Evolutionary conservation across 305 asterid species (phyloP).

Genomic region (Solanum hybrid): DNA sequence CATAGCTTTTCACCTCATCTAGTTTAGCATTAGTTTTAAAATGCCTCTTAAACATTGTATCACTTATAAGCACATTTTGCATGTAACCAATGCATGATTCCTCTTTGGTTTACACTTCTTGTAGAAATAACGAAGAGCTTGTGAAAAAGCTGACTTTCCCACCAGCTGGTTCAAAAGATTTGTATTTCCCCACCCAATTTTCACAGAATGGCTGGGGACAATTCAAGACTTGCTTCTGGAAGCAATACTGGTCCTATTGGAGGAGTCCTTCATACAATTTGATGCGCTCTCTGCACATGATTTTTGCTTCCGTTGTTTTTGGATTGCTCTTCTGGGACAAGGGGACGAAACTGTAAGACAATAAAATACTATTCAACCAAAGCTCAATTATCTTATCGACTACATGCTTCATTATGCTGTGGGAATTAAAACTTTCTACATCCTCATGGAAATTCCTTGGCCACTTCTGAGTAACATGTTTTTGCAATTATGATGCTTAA

Average conservation of each 20-base stretch:
- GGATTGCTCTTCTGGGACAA: constrained; percentile 49
- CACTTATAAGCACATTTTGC: not conserved
- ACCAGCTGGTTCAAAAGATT: constrained; percentile 32
- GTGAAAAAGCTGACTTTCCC: constrained; percentile 34
- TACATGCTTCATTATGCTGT: not conserved
- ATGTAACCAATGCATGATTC: not conserved
- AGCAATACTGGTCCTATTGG: constrained; percentile 59
- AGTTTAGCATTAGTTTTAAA: not conserved
- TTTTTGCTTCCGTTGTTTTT: constrained; percentile 25
- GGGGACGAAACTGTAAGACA: constrained; percentile 19
- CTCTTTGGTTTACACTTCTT: constrained; percentile 1
- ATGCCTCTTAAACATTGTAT: not conserved
- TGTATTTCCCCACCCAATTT: constrained; percentile 38
- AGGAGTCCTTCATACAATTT: constrained; percentile 62
- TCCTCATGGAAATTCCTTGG: not conserved
- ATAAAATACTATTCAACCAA: not conserved
- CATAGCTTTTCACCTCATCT: not conserved
- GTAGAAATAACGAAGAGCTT: constrained; percentile 35
- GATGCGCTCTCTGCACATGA: constrained; percentile 30
- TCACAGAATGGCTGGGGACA: constrained; percentile 44
- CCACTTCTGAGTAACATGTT: not conserved
- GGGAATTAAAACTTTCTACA: not conserved
- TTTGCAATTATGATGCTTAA: not conserved
- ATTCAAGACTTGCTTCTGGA: constrained; percentile 61
- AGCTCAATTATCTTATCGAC: not conserved